A percentile compares a stretch with the other conserved stretches of the same genome.
phyloP scores from a whole-genome alignment of 768 basidiomycete genomes.

The Suillus alpinus region DNA sequence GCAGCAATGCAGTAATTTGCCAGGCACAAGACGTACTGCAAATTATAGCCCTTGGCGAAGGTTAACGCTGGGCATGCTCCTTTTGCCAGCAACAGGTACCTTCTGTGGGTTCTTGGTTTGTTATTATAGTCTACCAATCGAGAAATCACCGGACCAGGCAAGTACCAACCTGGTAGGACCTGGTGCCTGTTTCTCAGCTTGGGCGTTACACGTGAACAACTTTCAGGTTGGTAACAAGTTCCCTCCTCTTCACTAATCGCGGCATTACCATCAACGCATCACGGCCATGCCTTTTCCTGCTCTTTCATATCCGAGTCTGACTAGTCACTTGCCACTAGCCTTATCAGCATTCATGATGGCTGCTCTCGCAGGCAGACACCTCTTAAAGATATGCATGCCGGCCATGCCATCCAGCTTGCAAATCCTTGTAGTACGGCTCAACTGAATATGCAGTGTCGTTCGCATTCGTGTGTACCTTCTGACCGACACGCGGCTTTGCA shows the following conservation, averaged over 20 bases:
- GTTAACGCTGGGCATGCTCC: slow-evolving; percentile 7
- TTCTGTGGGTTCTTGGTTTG: slow-evolving; percentile 3
- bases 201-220: background rate
- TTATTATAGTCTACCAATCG: slow-evolving; percentile 9
- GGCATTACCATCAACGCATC: slow-evolving; percentile 4
- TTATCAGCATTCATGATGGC: background rate
- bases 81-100: slow-evolving; percentile 1
- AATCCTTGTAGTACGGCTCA: background rate
- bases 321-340: background rate
- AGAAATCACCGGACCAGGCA: slow-evolving; percentile 4
- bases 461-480: background rate
- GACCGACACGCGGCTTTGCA: background rate
- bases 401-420: background rate
- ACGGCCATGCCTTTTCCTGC: slow-evolving; percentile 5
- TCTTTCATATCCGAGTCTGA: background rate
- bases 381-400: background rate
- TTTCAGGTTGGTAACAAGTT: background rate
- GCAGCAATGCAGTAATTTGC: slow-evolving; percentile 9
- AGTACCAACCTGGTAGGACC: background rate
- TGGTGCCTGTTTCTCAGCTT: slow-evolving; percentile 8
- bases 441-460: background rate
- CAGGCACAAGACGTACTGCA: slow-evolving; percentile 10
- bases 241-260: background rate
- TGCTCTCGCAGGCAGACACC: background rate
- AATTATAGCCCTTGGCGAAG: slow-evolving; percentile 8